Evolutionary conservation across 257 asterid species (phyloP), one percentile per base, ranked within the genome.

Genomic region (Orobanche coerulescens): DNA sequence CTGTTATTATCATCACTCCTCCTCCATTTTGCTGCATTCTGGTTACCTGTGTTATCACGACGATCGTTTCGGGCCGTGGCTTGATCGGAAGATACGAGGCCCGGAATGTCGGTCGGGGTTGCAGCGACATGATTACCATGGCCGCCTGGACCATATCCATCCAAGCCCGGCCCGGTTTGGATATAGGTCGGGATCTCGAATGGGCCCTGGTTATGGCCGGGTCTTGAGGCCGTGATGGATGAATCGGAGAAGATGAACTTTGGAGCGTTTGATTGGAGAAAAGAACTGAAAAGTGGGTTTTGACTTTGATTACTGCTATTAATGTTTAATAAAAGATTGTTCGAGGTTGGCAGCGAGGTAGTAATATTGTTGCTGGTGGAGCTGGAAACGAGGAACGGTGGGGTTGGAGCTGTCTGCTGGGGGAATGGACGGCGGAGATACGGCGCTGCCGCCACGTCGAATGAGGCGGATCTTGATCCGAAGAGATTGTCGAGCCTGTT

Each of bases 341-440:
- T 47, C 18, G 79, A 40, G 34, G 19, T 75, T 23, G 65, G 78
- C 10, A 18, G 15, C 20, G 55, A 6, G 6, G 19, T 6, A 13
- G 2, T 42, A n/a, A 12, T 42, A n/a, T 42, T 42, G 19, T 13
- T 42, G 19, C 3, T 42, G 4, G 48, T 6, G 13, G 72, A 36
- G 44, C 14, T 46, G 7, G 78, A 66, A 50, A 67, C 34, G 3
- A 70, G 65, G 48, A 69, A 66, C 0, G 75, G 83, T 40, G 78
- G 70, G 0, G 71, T 80, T 5, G 68, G 53, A 16, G 56, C 15
- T 10, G 52, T 10, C 64, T 72, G 73, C 34, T 74, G 85, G 7
- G 86, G 51, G 6, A 79, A 83, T 16, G 92, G 84, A 6, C 92
- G 78, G 13, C 75, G 79, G 55, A 81, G 80, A 53, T 67, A 74